phyloP scores from a whole-genome alignment of 176 grass and related monocot genomes.

The Carex kokanica region DNA sequence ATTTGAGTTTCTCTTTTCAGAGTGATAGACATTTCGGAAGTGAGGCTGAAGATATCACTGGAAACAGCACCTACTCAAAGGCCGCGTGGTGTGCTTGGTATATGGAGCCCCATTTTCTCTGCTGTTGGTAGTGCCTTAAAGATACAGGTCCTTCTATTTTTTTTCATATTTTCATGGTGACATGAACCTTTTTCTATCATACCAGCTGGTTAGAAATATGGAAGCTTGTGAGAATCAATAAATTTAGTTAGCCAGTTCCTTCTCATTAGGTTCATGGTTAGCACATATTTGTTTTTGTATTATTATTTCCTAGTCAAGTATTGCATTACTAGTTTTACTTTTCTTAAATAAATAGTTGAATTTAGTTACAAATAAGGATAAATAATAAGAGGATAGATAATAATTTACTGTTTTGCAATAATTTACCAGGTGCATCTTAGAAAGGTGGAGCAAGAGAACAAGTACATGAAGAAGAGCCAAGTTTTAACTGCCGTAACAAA shows the following conservation, averaged over 20 bases:
- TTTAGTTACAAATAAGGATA: background rate
- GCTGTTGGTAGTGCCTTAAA: constrained; percentile 97
- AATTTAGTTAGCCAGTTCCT: background rate
- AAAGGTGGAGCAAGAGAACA: constrained; percentile 78
- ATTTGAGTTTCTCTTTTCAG: constrained; percentile 43
- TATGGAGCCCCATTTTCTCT: constrained; percentile 92
- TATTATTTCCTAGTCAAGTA: background rate
- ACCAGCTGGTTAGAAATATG: background rate
- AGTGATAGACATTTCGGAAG: constrained; percentile 91
- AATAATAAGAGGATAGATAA: background rate
- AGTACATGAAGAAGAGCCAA: constrained; percentile 80
- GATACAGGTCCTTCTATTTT: constrained; percentile 66
- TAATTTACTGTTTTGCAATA: background rate
- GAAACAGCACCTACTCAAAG: constrained; percentile 93
- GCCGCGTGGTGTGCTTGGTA: constrained; percentile 80
- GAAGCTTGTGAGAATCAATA: background rate
- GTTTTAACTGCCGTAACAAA: constrained; percentile 75
- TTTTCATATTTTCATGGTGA: background rate
- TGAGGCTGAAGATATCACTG: constrained; percentile 91
- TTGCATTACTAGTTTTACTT: background rate
- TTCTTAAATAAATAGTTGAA: background rate
- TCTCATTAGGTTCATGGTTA: background rate
- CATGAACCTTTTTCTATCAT: background rate
- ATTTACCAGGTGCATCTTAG: constrained; percentile 70
- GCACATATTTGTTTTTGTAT: background rate